Base-by-base conservation (phyloP, 495 filamentous ascomycete genomes). In the Immersiella caudata region DNA sequence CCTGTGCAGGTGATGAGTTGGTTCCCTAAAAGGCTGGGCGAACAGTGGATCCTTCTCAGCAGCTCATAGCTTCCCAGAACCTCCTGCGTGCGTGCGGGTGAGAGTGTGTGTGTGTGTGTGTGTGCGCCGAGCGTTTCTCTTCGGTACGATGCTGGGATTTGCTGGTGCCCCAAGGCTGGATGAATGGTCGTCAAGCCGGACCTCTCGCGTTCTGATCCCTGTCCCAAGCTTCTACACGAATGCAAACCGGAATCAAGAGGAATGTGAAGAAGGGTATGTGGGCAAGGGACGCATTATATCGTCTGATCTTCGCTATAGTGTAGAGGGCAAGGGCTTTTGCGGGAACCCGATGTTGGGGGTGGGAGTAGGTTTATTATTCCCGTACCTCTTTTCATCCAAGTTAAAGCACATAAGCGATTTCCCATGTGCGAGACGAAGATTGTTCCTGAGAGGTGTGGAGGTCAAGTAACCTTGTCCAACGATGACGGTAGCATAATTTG, bases 401-500 rank as follows among this genome's bases (percentile, higher is more conserved):
- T 75, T 76, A 77, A 82, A 80, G 79, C 79, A 81, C 73, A 76
- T 75, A 74, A 76, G 76, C 74, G 73, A 81, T 78, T 79, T 76
- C 75, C 78, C 77, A 79, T 78, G 78, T 80, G 75, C 80, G 76
- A 81, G 81, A 80, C 80, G 70, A 75, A 75, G 78, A 80, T 77
- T 70, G 78, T 79, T 82, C 80, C 80, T 81, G 79, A 80, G 75
- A 73, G 71, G 75, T 77, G 71, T 63, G 79, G 80, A 79, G 78
- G 71, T 76, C 73, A 67, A 76, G 73, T 75, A 70, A 76, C 76
- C 78, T 79, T 75, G 80, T 70, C 78, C 76, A 81, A 75, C 78
- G 75, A 80, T 79, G 78, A 79, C 79, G 75, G 78, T 79, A 82
- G 79, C 81, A 83, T 84, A 84, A 83, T 83, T 81, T 80, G 82